Percentiles rank a stretch among this genome's conserved stretches.
Evolutionary conservation across 2,329 filamentous ascomycete species (phyloP).

Genomic region (Septoria linicola): DNA sequence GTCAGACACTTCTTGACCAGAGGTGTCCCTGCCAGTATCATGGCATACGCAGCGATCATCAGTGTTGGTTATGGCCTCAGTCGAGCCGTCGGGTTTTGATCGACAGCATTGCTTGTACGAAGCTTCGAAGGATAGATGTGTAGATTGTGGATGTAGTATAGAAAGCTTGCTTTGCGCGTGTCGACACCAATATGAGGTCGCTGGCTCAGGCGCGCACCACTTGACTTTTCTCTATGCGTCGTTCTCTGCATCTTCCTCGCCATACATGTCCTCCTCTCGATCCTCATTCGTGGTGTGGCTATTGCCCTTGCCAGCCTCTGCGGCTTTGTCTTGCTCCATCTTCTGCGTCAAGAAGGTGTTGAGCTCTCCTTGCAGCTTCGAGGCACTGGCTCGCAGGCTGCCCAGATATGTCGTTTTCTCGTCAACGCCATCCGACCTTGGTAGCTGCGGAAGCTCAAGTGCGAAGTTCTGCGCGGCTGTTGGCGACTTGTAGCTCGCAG

Average conservation of each 20-base stretch:
- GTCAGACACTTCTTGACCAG: slow-evolving; percentile 93
- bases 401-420: slow-evolving; percentile 61
- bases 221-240: slow-evolving; percentile 24
- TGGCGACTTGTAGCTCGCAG: slow-evolving; percentile 32
- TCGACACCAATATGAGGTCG: neutral
- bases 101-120: slow-evolving; percentile 4
- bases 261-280: slow-evolving; percentile 70
- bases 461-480: slow-evolving; percentile 29
- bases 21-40: slow-evolving; percentile 82
- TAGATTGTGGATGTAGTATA: slow-evolving; percentile 4
- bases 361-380: slow-evolving; percentile 62
- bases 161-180: neutral
- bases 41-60: slow-evolving; percentile 78
- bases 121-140: slow-evolving; percentile 1
- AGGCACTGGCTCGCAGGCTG: slow-evolving; percentile 58
- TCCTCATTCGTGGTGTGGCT: slow-evolving; percentile 36
- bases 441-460: slow-evolving; percentile 23
- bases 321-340: slow-evolving; percentile 70
- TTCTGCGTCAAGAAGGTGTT: slow-evolving; percentile 70
- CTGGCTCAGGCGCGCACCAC: no score
- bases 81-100: slow-evolving; percentile 67
- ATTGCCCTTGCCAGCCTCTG: slow-evolving; percentile 38
- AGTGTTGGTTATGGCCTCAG: slow-evolving; percentile 90
- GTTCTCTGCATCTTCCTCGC: slow-evolving; percentile 73
- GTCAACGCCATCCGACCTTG: slow-evolving; percentile 31